Percentiles rank a stretch among this genome's conserved stretches.
Conservation (phyloP, 2,329 filamentous ascomycete genomes). For the Onygenales sp. region DNA sequence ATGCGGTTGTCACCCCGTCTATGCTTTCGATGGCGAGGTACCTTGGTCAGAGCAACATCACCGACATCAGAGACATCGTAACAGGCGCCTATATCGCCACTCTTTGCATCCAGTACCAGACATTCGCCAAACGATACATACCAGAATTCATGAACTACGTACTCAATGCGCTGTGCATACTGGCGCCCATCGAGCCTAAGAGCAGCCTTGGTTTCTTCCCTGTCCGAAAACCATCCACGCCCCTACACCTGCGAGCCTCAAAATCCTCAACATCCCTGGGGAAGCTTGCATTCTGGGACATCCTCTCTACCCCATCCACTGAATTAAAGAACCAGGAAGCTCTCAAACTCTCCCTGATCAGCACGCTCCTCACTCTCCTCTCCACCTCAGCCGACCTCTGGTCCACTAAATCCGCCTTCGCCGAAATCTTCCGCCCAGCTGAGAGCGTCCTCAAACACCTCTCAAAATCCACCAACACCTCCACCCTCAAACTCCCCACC, state of each 20-base stretch:
- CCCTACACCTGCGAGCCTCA: conserved; percentile 39
- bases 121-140: conserved; percentile 73
- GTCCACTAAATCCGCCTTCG: conserved; percentile 62
- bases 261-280: conserved; percentile 28
- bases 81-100: conserved; percentile 72
- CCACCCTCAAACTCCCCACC: conserved; percentile 36
- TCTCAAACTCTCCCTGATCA: conserved; percentile 51
- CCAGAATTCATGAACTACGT: conserved; percentile 80
- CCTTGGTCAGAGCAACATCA: conserved; percentile 66
- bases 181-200: conserved; percentile 48
- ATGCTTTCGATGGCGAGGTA: conserved; percentile 77
- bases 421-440: conserved; percentile 65
- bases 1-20: conserved; percentile 85
- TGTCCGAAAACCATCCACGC: conserved; percentile 45
- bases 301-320: conserved; percentile 23
- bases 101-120: conserved; percentile 72
- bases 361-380: conserved; percentile 56
- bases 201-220: conserved; percentile 50
- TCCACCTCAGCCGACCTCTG: conserved; percentile 62
- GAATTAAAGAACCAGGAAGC: conserved; percentile 18
- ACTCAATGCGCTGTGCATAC: conserved; percentile 60
- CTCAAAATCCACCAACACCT: conserved; percentile 38
- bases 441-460: conserved; percentile 53
- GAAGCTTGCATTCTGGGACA: conserved; percentile 53
- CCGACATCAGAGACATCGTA: conserved; percentile 55